Evolutionary conservation across 768 basidiomycete genomes (phyloP).

Genomic region (Suillus ampliporus): DNA sequence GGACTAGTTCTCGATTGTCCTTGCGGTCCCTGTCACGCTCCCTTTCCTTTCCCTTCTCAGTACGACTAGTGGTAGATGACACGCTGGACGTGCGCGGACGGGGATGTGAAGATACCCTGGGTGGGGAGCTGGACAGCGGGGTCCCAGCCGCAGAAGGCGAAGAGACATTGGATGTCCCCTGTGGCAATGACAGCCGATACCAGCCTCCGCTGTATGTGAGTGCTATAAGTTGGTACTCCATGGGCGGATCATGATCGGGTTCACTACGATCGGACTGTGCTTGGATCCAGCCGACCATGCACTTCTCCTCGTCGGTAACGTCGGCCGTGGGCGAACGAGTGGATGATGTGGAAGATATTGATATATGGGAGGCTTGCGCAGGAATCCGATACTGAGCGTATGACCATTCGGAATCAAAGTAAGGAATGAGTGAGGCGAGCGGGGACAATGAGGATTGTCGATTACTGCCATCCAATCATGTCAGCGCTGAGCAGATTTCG

Average conservation of each 20-base stretch:
- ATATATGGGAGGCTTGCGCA: conserved; percentile 81
- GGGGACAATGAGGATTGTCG: conserved; percentile 85
- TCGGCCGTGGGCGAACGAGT: conserved; percentile 61
- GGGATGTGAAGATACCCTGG: conserved; percentile 42
- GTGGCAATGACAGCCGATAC: conserved; percentile 80
- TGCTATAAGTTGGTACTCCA: conserved; percentile 80
- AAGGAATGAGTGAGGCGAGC: conserved; percentile 80
- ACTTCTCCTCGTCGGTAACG: conserved; percentile 81
- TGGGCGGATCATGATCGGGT: conserved; percentile 23
- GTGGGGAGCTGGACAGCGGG: conserved; percentile 47
- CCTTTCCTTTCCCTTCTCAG: conserved; percentile 61
- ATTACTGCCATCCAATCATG: conserved; percentile 55
- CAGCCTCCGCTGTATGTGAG: conserved; percentile 91
- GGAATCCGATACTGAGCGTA: conserved; percentile 93
- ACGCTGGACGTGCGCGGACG: conserved; percentile 60
- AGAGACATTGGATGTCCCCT: conserved; percentile 25
- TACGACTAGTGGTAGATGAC: conserved; percentile 53
- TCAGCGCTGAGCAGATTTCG: conserved; percentile 10
- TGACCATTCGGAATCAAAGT: conserved; percentile 96
- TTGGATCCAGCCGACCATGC: conserved; percentile 86
- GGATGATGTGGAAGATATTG: conserved; percentile 69
- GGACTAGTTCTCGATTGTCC: conserved; percentile 66
- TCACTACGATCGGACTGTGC: conserved; percentile 45
- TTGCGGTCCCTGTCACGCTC: conserved; percentile 59
- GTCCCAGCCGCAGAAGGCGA: conserved; percentile 16